These are phyloP conservation scores for Daldinia childiae DNA, from an alignment of 495 filamentous ascomycete species.

Conservation along the genomic window DNA sequence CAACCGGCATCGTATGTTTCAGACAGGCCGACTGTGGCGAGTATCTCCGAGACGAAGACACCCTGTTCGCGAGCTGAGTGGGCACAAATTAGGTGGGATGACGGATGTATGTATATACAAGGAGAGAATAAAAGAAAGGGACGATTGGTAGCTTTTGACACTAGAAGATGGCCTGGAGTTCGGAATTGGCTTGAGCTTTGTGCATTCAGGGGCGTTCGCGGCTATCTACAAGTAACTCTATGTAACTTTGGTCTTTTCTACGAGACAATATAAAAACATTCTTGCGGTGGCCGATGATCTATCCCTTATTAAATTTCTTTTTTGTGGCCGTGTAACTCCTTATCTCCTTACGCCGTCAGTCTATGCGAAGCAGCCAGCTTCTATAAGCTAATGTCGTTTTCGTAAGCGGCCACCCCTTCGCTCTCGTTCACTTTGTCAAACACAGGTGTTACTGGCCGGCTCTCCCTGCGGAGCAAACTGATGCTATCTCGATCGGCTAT, in stretches of 20 bases:
- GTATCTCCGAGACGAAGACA: slow-evolving; percentile 83
- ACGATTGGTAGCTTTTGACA: slow-evolving; percentile 9
- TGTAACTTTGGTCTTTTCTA: slow-evolving; percentile 17
- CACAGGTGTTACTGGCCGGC: slow-evolving; percentile 53
- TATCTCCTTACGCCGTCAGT: slow-evolving; percentile 14
- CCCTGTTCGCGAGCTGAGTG: slow-evolving; percentile 58
- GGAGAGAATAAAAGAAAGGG: slow-evolving; percentile 3
- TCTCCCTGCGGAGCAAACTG: slow-evolving; percentile 68
- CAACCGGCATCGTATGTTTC: slow-evolving; percentile 86
- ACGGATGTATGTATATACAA: slow-evolving; percentile 10
- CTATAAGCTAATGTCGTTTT: slow-evolving; percentile 37
- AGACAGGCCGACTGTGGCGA: slow-evolving; percentile 90
- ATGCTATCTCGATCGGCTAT: slow-evolving; percentile 90
- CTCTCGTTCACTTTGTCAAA: slow-evolving; percentile 43
- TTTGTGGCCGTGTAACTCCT: slow-evolving; percentile 13
- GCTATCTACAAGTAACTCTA: slow-evolving; percentile 26
- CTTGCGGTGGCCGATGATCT: background rate
- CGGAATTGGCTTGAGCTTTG: slow-evolving; percentile 22
- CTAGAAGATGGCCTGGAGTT: slow-evolving; percentile 33
- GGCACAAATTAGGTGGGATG: background rate
- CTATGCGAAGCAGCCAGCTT: slow-evolving; percentile 7
- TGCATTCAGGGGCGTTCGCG: slow-evolving; percentile 38
- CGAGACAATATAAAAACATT: slow-evolving; percentile 7
- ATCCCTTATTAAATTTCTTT: slow-evolving; percentile 1
- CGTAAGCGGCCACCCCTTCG: slow-evolving; percentile 43